Evolutionary conservation across 768 basidiomycete genomes (phyloP).

Genomic region (Phlebiopsis flavidoalba): DNA sequence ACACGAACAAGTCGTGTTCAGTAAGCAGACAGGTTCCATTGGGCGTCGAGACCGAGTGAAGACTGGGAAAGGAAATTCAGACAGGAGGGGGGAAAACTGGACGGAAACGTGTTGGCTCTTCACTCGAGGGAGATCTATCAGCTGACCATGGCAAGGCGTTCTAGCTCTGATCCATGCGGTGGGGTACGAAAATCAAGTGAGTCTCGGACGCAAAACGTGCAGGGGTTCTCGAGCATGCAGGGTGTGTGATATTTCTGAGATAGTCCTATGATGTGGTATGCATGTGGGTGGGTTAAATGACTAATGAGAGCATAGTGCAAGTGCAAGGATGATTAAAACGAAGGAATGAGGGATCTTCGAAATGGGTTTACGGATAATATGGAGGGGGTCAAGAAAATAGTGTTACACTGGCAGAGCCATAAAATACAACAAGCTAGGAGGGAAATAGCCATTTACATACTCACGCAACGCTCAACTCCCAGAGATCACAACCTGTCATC

Average conservation of each 20-base stretch:
- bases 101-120: too few species aligned
- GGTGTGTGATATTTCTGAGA: not conserved
- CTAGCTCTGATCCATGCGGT: not conserved
- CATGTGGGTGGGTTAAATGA: not conserved
- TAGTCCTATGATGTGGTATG: not conserved
- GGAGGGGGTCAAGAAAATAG: not conserved
- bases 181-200: not conserved
- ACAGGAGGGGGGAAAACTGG: too few species aligned
- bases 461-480: slow-evolving; percentile 1
- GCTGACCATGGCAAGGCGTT: not conserved
- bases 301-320: not conserved
- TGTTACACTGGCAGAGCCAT: not conserved
- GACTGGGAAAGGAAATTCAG: too few species aligned
- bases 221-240: too few species aligned
- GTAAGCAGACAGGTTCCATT: too few species aligned
- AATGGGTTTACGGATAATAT: not conserved
- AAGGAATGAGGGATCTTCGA: not conserved
- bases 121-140: not conserved
- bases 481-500: slow-evolving; percentile 3
- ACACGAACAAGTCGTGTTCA: too few species aligned
- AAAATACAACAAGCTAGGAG: not conserved
- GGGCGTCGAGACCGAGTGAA: too few species aligned
- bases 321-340: not conserved
- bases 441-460: not conserved
- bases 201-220: not conserved